phyloP scores from a whole-genome alignment of 2,329 filamentous ascomycete species.

The Claviceps sp. region DNA sequence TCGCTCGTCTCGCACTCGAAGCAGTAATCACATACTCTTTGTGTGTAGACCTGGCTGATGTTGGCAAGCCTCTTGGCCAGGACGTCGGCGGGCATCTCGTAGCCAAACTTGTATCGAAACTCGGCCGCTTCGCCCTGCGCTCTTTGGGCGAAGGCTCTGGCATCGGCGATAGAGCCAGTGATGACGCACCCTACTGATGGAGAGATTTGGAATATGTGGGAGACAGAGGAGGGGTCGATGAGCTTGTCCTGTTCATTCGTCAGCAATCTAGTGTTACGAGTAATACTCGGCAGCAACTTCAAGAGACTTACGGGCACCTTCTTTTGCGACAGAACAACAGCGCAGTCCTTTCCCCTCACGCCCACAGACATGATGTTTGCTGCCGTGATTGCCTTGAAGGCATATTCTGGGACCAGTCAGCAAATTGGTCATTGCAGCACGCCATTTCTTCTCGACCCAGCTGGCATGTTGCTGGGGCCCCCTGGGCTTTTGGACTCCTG shows the following conservation, averaged over 20 bases:
- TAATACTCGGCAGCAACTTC: not conserved
- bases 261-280: not conserved
- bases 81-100: constrained; percentile 98
- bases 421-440: not conserved
- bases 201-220: constrained; percentile 94
- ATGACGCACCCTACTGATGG: constrained; percentile 95
- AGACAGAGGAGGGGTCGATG: constrained; percentile 92
- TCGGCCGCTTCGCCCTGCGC: constrained; percentile 93
- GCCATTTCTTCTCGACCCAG: not conserved
- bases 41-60: constrained; percentile 98
- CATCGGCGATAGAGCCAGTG: constrained; percentile 97
- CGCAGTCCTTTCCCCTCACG: constrained; percentile 90
- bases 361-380: constrained; percentile 98
- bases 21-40: constrained; percentile 49
- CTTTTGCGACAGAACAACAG: constrained; percentile 96
- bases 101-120: constrained; percentile 96
- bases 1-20: not conserved
- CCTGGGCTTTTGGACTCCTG: not conserved
- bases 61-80: constrained; percentile 94
- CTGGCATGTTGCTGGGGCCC: no score
- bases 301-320: constrained; percentile 75
- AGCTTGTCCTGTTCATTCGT: constrained; percentile 68
- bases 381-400: constrained; percentile 98
- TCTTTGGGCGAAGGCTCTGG: constrained; percentile 80
- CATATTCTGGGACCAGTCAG: constrained; percentile 63